Base-by-base conservation (phyloP, 352 stramenopile species). In the Phytophthora ramorum region DNA sequence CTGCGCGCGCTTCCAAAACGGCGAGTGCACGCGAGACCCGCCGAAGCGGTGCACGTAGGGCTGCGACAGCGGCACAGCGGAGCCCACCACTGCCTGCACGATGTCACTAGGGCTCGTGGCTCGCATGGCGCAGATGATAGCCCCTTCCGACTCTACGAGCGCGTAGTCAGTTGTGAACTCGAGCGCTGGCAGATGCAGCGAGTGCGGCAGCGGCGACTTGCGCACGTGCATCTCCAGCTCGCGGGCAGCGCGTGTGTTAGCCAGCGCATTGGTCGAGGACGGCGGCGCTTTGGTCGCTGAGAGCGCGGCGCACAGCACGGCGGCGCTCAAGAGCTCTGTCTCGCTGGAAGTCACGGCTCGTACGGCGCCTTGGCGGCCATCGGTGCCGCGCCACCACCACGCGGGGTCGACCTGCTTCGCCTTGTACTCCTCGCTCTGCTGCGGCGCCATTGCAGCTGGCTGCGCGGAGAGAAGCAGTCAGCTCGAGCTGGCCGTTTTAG, bases 21-120 rank as follows among this genome's bases (percentile, higher is more conserved):
- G 82, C 55, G 85, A 63, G 49, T 95, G 87, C 49, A 93, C 76
- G 4, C 83, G 71, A 30, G 85, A 78, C 13, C 87, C 87, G 19
- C 79, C 85, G 45, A 91, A 95, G 24, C 81, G 83, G 32, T 89
- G 88, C 37, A 85, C 75, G 13, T 85, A 91, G 19, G 85, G 87
- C 60, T 90, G 73, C 8, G 79, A 74, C 12, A 93, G 56, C 14
- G 85, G 85, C 41, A 91, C 59, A 1, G 85, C 83, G 16, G 82
- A 91, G 19, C 85, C 80, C 9, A 89, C 62, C 17, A 95, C 78
- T 3, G 86, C 75, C 22, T 92, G 76, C 22, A 95, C 57, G 41
- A 92, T 81, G 49, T 92, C 85, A 17, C 74, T 73, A 17, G 79
- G 67, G 3, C 58, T 73, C 7, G 82, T 91, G 12, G 84, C 81